phyloP scores from a whole-genome alignment of 2,329 filamentous ascomycete genomes.

The Pyricularia grisea region DNA sequence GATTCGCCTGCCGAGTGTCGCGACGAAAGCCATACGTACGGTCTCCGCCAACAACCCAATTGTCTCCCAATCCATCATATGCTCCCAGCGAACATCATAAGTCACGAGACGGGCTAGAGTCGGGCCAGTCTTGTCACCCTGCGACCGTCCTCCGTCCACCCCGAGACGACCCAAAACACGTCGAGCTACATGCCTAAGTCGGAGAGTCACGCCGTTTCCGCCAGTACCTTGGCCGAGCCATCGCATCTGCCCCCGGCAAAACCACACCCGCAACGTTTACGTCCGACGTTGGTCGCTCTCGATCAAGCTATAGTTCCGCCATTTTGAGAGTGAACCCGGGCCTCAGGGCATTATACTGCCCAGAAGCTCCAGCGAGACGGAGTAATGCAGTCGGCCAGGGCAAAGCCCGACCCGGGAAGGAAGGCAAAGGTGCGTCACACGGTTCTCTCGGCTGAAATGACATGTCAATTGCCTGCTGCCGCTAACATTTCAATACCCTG shows the following conservation, averaged over 20 bases:
- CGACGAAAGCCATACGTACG: background rate
- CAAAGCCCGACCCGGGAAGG: slow-evolving; percentile 48
- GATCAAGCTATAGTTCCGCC: background rate
- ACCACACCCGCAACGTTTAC: background rate
- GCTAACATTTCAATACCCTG: background rate
- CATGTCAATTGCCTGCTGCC: background rate
- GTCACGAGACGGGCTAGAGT: background rate
- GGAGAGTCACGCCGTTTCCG: background rate
- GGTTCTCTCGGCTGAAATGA: background rate
- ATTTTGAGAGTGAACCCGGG: background rate
- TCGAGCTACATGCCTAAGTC: background rate
- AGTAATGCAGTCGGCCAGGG: slow-evolving; percentile 45
- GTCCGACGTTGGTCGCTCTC: background rate
- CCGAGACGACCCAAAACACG: background rate
- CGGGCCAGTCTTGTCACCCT: background rate
- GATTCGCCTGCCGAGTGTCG: background rate
- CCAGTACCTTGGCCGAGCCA: background rate
- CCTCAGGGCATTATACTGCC: background rate
- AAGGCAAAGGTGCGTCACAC: slow-evolving; percentile 46
- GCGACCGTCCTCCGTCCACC: background rate
- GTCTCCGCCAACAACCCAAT: background rate
- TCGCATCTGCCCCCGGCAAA: background rate
- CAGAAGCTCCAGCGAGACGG: slow-evolving; percentile 9
- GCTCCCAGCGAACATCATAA: background rate
- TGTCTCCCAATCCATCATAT: background rate